Evolutionary conservation across 73 alveolate genomes (phyloP), one percentile per base, ranked within the genome.

Genomic region (Paramecium pentaurelia): DNA sequence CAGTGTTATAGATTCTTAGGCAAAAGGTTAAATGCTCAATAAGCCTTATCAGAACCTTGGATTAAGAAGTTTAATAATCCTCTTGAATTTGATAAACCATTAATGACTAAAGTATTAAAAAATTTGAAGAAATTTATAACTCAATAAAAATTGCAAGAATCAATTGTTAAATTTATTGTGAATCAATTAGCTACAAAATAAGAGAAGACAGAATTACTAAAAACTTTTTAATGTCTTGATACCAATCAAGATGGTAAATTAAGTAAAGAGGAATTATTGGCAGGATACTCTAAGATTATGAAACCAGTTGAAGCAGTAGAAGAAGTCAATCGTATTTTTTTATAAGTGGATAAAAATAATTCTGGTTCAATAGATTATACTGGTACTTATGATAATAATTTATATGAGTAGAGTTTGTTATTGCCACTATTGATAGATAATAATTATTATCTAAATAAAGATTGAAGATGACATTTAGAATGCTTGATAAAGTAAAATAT

Each of bases 41-140:
- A 96, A 32, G 95, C 93, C 40, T 64, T 96, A 47, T 77, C 58
- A 37, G 95, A 95, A 58, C 97, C 97, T 58, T 96, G 98, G 97
- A 14, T 60, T 8, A 86, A 86, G 8, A 20, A 60, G 70, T 30
- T 32, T 28, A 60, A 51, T 3, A 54, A 60, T 28, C 44, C 64
- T 25, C 77, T 36, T 34, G 86, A 54, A 16, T 42, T 86, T 8
- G 77, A 86, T 38, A 59, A 58, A 7, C 88, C 93, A 22, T 14
- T 75, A 6, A 47, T 86, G n/a, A 86, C n/a, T n/a, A 86, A 75
- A 36, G 93, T 75, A 8, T 75, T 58, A 6, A 86, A 49, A 10
- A 86, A 86, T 11, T 54, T 58, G 93, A 44, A 45, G 12, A 86
- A 68, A 1, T 86, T 86, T 18, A 51, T 71, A 54, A 86, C 93